These are phyloP conservation scores for Middelhovenomyces tepae DNA, from an alignment of 805 yeast species.

Conservation along the genomic window DNA sequence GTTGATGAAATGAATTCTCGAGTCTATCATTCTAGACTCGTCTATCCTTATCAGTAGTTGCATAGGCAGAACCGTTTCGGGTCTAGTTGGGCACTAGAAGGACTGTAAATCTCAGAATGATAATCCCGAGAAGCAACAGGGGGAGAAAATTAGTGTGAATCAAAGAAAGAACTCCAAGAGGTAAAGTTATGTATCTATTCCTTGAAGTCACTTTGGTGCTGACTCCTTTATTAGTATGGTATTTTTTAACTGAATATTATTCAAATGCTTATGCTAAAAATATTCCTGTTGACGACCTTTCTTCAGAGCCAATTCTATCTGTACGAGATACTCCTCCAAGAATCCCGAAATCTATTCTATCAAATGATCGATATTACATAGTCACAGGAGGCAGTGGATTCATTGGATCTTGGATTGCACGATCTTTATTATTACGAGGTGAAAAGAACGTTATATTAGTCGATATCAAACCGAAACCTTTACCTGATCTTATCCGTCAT, in stretches of 20 bases:
- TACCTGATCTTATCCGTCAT: slow-evolving; percentile 19
- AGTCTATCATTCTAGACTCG: too few relatives aligned
- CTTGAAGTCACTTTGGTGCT: too few relatives aligned
- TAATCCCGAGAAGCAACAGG: too few relatives aligned
- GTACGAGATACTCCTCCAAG: not conserved
- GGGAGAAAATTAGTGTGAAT: too few relatives aligned
- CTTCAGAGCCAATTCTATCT: not conserved
- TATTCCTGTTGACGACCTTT: not conserved
- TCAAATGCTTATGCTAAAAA: slow-evolving; percentile 1
- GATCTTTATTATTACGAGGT: slow-evolving; percentile 22
- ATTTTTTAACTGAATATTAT: not conserved
- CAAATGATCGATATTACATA: slow-evolving; percentile 11
- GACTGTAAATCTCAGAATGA: too few relatives aligned
- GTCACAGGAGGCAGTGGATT: slow-evolving; percentile 26
- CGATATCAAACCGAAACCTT: slow-evolving; percentile 17
- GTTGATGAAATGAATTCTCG: too few relatives aligned
- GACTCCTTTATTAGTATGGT: not conserved
- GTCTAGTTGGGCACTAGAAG: too few relatives aligned
- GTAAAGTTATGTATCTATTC: too few relatives aligned
- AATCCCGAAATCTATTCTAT: not conserved
- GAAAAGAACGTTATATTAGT: slow-evolving; percentile 17
- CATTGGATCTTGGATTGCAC: slow-evolving; percentile 25
- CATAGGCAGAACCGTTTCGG: too few relatives aligned
- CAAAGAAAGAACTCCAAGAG: too few relatives aligned
- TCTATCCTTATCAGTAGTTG: too few relatives aligned